Evolutionary conservation across 495 filamentous ascomycete species (phyloP), one percentile per base, ranked within the genome.

Genomic region (Xylaria palmicola): DNA sequence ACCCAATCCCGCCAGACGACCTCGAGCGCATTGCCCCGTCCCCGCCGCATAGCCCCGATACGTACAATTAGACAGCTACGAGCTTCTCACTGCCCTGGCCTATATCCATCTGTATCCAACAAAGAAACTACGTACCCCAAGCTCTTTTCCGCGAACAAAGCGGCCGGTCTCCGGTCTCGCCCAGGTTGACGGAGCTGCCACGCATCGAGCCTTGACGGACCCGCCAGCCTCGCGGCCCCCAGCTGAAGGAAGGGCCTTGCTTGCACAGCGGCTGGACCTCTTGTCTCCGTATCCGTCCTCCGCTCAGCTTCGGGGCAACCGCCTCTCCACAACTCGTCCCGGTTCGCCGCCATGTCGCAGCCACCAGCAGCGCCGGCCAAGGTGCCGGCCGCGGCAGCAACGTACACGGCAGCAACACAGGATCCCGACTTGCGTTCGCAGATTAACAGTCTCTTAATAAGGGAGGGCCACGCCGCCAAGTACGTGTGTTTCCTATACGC

Each of bases 361-460:
- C 68, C 70, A 19, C 72, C 78, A 5, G 72, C 78, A 19, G 80
- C 80, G 1, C 78, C 81, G 1, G 79, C 81, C 57, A 81, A 80
- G 68, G 79, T 85, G 41, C 79, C 82, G 9, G 59, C 76, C 15
- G 77, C 80, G 34, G 80, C 76, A 2, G 70, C 79, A 1, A 74
- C 69, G 55, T 84, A 85, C 69, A 77, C 77, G 17, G 68, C 77
- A 45, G 77, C 77, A 13, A 83, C 76, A 6, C 73, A 75, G 39
- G 82, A 85, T 58, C 66, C 75, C 19, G 81, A 84, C 15, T 70
- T 85, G 49, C 68, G 82, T 6, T 82, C 82, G 4, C 72, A 83
- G 47, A 82, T 85, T 60, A 85, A 85, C 66, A 66, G 67, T 19
- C 44, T 74, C 1, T 62, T 85, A 4, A 68, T 83, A 24, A 71